Evolutionary conservation across 106 monocot genomes (phyloP), one percentile per base, ranked within the genome.

Genomic region (Dendrobium officinale): DNA sequence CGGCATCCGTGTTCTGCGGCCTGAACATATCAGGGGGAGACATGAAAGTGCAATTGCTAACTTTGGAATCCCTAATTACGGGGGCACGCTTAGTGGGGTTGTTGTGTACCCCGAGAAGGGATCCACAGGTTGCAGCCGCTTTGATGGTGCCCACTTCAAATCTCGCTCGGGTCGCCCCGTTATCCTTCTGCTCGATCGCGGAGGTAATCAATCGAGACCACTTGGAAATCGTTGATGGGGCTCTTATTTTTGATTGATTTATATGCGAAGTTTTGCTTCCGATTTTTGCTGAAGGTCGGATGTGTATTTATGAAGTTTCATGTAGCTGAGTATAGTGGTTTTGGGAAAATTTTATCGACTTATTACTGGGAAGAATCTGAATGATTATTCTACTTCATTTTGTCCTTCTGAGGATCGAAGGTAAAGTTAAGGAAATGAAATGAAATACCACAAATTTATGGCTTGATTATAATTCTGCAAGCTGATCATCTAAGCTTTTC

Each of bases 41-140:
- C 91, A 96, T 76, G 87, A 89, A 31, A 89, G 87, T 2, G 89
- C 92, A 51, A 87, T 92, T 40, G 92, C 87, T 75, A 92, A 92
- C 78, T 92, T 89, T 70, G 92, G 92, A 33, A 68, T 92, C 75
- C 92, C 92, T 45, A 77, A 89, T 40, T 92, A 92, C 55, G 92
- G 92, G 5, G 92, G 87, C n/a, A 83, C 87, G 16, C 67, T 92
- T 37, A 67, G 54, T 59, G 92, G 92, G 5, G 89, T 84, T 55
- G 89, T 92, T 11, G 22, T 89, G 40, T 87, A 87, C 76, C 92
- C 92, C 0, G 85, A 86, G 3, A 87, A 87, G 66, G 82, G 77
- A 27, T 22, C 87, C 67, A 87, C 73, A 2, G 92, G 87, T 3
- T 92, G 92, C 73, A 74, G 77, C 29, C 56, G 81, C 44, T 92